These are phyloP conservation scores for Pyrenula massariospora DNA, from an alignment of 495 filamentous ascomycete genomes.

Conservation along the genomic window DNA sequence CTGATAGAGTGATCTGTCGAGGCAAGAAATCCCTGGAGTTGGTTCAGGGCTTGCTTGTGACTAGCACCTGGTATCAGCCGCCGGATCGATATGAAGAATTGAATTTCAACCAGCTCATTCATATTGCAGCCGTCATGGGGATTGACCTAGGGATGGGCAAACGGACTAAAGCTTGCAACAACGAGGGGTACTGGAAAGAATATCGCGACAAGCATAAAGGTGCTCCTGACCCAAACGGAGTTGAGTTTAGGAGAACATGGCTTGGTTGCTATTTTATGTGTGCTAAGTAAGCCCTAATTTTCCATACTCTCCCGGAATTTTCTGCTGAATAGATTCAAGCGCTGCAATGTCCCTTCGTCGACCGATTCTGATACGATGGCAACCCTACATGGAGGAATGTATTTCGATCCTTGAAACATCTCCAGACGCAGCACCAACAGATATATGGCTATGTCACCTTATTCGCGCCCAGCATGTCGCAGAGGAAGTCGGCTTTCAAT, in stretches of 20 bases:
- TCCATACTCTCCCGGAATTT: not conserved
- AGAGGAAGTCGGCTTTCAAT: conserved; percentile 66
- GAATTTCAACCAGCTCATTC: conserved; percentile 82
- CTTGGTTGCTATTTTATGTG: conserved; percentile 70
- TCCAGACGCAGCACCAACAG: conserved; percentile 58
- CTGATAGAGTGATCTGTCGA: conserved; percentile 59
- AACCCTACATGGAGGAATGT: conserved; percentile 76
- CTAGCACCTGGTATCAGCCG: conserved; percentile 70
- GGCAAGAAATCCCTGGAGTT: conserved; percentile 81
- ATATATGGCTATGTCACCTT: conserved; percentile 62
- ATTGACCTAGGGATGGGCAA: conserved; percentile 78
- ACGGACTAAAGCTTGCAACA: conserved; percentile 10
- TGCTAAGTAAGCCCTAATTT: conserved; percentile 30
- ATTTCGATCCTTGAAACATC: conserved; percentile 61
- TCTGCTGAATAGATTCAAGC: conserved; percentile 25
- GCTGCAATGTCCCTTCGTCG: conserved; percentile 67
- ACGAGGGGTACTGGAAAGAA: conserved; percentile 21
- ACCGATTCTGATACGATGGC: conserved; percentile 73
- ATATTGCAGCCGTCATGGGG: conserved; percentile 73
- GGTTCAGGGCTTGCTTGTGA: conserved; percentile 66
- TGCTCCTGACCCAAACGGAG: conserved; percentile 46
- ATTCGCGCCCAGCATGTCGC: conserved; percentile 67
- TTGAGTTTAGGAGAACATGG: conserved; percentile 71
- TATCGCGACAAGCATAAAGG: conserved; percentile 24
- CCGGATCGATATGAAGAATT: conserved; percentile 76